Conservation (phyloP, 2,329 filamentous ascomycete genomes). For the Cadophora sp. region DNA sequence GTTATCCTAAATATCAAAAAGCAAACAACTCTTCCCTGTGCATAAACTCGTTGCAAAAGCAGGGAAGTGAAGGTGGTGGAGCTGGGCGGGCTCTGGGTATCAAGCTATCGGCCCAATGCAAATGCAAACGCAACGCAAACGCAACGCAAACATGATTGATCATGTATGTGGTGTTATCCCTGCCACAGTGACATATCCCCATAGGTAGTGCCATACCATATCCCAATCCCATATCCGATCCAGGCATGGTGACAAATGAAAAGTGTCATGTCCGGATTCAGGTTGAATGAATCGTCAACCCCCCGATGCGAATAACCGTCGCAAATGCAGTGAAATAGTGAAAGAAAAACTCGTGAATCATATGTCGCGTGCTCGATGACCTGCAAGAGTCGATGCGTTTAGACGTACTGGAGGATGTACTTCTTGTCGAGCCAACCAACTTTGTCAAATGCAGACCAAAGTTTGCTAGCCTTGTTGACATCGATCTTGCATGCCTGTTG, state of each 20-base stretch:
- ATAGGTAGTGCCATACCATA: constrained; percentile 20
- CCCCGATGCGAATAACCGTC: constrained; percentile 34
- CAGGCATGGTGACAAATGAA: constrained; percentile 34
- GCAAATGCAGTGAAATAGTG: constrained; percentile 33
- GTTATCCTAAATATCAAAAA: constrained; percentile 6
- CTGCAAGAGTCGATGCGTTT: constrained; percentile 2
- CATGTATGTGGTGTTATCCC: constrained; percentile 20
- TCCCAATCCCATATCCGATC: constrained; percentile 26
- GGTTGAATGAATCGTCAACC: constrained; percentile 32
- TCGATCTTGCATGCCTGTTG: constrained; percentile 98
- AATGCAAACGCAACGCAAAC: constrained; percentile 34
- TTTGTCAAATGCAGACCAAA: constrained; percentile 88
- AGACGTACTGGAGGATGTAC: constrained; percentile 38
- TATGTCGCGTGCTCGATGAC: constrained; percentile 20
- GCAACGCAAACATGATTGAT: constrained; percentile 28
- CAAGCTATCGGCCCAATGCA: constrained; percentile 41
- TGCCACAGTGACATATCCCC: constrained; percentile 20
- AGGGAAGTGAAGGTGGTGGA: constrained; percentile 39
- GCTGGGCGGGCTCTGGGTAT: constrained; percentile 45
- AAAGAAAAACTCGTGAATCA: constrained; percentile 29
- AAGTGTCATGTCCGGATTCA: constrained; percentile 30
- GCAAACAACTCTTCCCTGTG: constrained; percentile 9
- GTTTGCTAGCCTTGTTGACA: constrained; percentile 94
- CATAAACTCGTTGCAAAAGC: constrained; percentile 4
- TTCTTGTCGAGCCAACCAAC: constrained; percentile 74